Evolutionary conservation across 768 basidiomycete genomes (phyloP).

Genomic region (Crassisporium funariophilum): DNA sequence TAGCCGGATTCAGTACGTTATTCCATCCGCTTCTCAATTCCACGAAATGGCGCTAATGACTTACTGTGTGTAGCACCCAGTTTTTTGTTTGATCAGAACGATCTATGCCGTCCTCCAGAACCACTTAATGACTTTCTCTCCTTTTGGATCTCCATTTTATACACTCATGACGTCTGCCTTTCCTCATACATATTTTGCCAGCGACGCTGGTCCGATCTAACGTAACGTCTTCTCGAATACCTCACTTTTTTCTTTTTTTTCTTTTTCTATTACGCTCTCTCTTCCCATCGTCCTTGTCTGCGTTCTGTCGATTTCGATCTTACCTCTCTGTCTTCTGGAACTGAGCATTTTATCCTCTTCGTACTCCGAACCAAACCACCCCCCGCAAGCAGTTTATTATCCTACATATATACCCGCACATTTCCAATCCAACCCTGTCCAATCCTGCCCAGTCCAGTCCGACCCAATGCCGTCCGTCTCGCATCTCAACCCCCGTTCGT

Average conservation of each 20-base stretch:
- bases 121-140: slow-evolving; percentile 10
- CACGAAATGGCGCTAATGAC: slow-evolving; percentile 3
- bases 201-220: not conserved
- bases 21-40: slow-evolving; percentile 6
- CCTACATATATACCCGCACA: slow-evolving; percentile 17
- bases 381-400: slow-evolving; percentile 8
- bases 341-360: slow-evolving; percentile 8
- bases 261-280: slow-evolving; percentile 1
- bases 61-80: slow-evolving; percentile 60
- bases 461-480: too few species aligned
- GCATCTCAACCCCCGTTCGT: too few species aligned
- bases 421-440: slow-evolving; percentile 67
- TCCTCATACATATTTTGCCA: slow-evolving; percentile 3
- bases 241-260: not conserved
- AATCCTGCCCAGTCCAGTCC: too few species aligned
- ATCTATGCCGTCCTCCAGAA: slow-evolving; percentile 6
- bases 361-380: not conserved
- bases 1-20: slow-evolving; percentile 84
- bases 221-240: not conserved
- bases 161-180: not conserved
- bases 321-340: not conserved
- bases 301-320: not conserved
- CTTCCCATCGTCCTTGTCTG: slow-evolving; percentile 2
- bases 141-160: slow-evolving; percentile 17
- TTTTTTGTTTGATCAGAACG: slow-evolving; percentile 71